phyloP scores from a whole-genome alignment of 2,329 filamentous ascomycete genomes.

The Epichloe scottii region DNA sequence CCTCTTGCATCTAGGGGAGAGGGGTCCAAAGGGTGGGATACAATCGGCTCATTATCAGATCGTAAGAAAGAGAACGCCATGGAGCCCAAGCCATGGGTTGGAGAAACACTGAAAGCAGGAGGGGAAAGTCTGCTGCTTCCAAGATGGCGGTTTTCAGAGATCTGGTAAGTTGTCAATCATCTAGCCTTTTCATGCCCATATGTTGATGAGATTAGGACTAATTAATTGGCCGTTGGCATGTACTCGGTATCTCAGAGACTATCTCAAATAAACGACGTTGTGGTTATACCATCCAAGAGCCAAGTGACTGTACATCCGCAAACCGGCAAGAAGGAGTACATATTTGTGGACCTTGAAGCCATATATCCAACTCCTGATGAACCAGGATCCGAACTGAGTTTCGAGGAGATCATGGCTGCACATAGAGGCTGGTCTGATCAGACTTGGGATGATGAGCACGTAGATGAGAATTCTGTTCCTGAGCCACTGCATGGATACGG shows the following conservation, averaged over 20 bases:
- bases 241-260: constrained; percentile 39
- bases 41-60: constrained; percentile 72
- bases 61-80: constrained; percentile 88
- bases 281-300: constrained; percentile 57
- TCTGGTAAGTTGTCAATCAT: constrained; percentile 50
- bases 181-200: constrained; percentile 30
- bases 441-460: constrained; percentile 37
- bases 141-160: constrained; percentile 96
- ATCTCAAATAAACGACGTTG: constrained; percentile 50
- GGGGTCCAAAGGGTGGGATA: constrained; percentile 72
- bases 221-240: constrained; percentile 45
- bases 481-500: constrained; percentile 15
- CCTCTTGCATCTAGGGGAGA: constrained; percentile 39
- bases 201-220: constrained; percentile 97
- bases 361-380: constrained; percentile 71
- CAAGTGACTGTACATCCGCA: constrained; percentile 73
- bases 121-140: constrained; percentile 60
- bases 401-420: constrained; percentile 80
- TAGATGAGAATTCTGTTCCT: constrained; percentile 22
- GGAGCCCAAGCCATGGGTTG: constrained; percentile 80
- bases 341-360: constrained; percentile 75
- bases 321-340: constrained; percentile 71
- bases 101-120: constrained; percentile 78
- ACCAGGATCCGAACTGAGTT: constrained; percentile 65
- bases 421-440: constrained; percentile 57